Evolutionary conservation across 306 rosid species (phyloP).

Genomic region (Dalbergia cultrata): DNA sequence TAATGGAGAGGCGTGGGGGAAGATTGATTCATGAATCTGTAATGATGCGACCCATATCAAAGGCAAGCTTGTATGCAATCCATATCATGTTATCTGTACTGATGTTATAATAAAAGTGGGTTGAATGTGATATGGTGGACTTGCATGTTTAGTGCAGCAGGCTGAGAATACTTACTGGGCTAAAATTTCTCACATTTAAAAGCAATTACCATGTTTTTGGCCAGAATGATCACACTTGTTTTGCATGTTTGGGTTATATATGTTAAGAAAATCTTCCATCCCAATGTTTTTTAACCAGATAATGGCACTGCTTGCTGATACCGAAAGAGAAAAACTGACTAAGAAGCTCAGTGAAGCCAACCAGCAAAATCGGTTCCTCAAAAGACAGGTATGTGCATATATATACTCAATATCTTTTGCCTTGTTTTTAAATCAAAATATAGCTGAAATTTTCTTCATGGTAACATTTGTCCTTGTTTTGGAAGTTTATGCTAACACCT

Average conservation of each 20-base stretch:
- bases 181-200: conserved; percentile 6
- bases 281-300: conserved; percentile 56
- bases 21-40: background rate
- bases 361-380: conserved; percentile 89
- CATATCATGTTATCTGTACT: background rate
- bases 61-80: background rate
- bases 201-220: conserved; percentile 2
- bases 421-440: conserved; percentile 29
- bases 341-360: conserved; percentile 95
- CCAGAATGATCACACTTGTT: background rate
- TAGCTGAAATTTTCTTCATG: conserved; percentile 30
- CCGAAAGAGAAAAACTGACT: conserved; percentile 69
- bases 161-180: conserved; percentile 6
- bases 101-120: background rate
- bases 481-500: conserved; percentile 1
- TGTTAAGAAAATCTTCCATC: conserved; percentile 34
- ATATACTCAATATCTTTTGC: conserved; percentile 23
- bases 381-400: conserved; percentile 78
- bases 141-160: background rate
- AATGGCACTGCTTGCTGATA: conserved; percentile 71
- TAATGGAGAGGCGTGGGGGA: background rate
- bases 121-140: conserved; percentile 18
- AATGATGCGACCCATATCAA: background rate
- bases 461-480: conserved; percentile 30
- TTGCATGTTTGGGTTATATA: conserved; percentile 28